Conservation (phyloP, 495 filamentous ascomycete genomes). For the Aspergillus coremiiformis region DNA sequence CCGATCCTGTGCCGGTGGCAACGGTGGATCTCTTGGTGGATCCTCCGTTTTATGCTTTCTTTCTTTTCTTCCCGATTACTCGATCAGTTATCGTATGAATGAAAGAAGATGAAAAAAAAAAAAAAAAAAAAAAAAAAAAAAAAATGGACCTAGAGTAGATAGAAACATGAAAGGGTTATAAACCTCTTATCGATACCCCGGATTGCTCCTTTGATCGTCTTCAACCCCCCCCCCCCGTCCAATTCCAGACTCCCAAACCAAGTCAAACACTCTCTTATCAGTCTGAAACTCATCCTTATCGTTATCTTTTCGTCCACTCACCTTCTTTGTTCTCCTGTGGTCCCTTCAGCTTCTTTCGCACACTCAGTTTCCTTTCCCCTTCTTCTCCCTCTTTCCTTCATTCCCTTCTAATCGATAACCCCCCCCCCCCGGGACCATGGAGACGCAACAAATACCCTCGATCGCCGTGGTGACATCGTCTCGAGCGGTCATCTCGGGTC, state of each 20-base stretch:
- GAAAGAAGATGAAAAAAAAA: neutral
- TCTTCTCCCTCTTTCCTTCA: neutral
- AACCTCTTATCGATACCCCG: neutral
- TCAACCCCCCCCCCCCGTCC: neutral
- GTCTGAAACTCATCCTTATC: neutral
- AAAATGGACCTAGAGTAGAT: neutral
- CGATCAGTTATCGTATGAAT: neutral
- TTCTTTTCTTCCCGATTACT: neutral
- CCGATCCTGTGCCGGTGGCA: neutral
- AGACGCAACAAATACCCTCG: conserved; percentile 29
- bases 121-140: neutral
- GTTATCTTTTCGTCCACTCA: neutral
- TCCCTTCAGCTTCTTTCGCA: neutral
- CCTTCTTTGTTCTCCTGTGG: neutral
- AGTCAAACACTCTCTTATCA: neutral
- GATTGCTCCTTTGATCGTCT: neutral
- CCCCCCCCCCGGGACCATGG: conserved; percentile 19
- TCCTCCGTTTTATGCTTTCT: neutral
- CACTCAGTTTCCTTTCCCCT: neutral
- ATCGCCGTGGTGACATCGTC: conserved; percentile 76
- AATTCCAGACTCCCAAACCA: neutral
- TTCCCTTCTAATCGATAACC: neutral
- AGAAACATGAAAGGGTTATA: neutral
- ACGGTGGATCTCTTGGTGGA: neutral
- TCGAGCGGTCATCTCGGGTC: conserved; percentile 61